A percentile compares a stretch with the other conserved stretches of the same genome.
Evolutionary conservation across 176 grass and related monocot genomes (phyloP).

Genomic region (Alopecurus myosuroides): DNA sequence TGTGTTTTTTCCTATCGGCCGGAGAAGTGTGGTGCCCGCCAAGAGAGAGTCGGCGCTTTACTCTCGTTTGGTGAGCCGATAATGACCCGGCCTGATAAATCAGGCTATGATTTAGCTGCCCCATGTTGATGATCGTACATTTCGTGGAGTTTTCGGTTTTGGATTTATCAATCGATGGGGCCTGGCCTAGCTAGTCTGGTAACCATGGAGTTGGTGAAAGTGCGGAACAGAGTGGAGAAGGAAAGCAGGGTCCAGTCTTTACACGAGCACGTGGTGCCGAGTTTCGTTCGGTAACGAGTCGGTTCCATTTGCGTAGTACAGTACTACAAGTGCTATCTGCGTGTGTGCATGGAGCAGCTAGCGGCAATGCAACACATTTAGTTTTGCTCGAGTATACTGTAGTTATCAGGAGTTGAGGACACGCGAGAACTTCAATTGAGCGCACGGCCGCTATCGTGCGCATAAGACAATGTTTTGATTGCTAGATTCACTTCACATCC

Average conservation of each 20-base stretch:
- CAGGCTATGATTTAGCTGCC: neutral
- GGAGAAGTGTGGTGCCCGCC: neutral
- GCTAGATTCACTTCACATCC: no score
- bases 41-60: constrained; percentile 21
- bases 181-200: neutral
- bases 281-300: constrained; percentile 10
- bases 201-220: constrained; percentile 13
- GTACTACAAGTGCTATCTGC: neutral
- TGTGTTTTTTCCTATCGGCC: neutral
- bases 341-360: neutral
- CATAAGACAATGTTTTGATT: neutral
- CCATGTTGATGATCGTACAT: neutral
- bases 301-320: neutral
- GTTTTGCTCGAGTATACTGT: neutral
- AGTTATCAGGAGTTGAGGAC: neutral
- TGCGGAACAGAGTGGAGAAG: constrained; percentile 1
- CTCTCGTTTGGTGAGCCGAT: constrained; percentile 2
- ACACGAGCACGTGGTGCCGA: constrained; percentile 16
- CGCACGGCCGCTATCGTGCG: neutral
- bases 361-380: neutral
- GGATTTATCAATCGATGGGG: constrained; percentile 18
- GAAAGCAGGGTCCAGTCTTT: neutral
- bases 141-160: constrained; percentile 12
- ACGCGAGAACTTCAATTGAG: neutral
- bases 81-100: neutral